Evolutionary conservation across 2,329 filamentous ascomycete genomes (phyloP).

Genomic region (Hypoxylon sp.): DNA sequence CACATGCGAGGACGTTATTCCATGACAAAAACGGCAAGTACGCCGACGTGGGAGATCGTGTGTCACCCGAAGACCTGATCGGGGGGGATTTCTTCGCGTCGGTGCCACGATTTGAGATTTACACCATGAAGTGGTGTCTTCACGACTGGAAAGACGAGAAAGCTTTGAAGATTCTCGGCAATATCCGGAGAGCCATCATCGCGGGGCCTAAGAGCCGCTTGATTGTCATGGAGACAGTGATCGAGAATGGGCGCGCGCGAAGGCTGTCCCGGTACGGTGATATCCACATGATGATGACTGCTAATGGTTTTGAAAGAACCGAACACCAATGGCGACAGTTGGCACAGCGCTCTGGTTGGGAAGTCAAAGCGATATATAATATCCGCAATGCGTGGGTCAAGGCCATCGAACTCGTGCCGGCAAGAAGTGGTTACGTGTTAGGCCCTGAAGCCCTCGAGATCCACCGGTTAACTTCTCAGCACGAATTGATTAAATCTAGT

Average conservation of each 20-base stretch:
- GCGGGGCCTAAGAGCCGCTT: slow-evolving; percentile 50
- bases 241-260: slow-evolving; percentile 51
- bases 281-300: slow-evolving; percentile 59
- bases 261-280: slow-evolving; percentile 58
- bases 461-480: no score
- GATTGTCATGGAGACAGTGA: slow-evolving; percentile 57
- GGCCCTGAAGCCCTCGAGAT: no score
- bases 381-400: slow-evolving; percentile 47
- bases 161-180: slow-evolving; percentile 49
- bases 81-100: slow-evolving; percentile 57
- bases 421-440: no score
- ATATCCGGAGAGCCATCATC: slow-evolving; percentile 54
- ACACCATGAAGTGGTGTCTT: slow-evolving; percentile 59
- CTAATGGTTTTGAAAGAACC: slow-evolving; percentile 54
- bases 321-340: slow-evolving; percentile 53
- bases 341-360: slow-evolving; percentile 53
- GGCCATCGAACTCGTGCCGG: slow-evolving; percentile 39
- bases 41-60: slow-evolving; percentile 53
- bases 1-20: slow-evolving; percentile 51
- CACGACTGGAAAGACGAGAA: slow-evolving; percentile 60
- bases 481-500: no score
- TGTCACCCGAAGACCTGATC: slow-evolving; percentile 51
- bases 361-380: slow-evolving; percentile 39
- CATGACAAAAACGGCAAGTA: slow-evolving; percentile 8
- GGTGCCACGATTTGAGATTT: slow-evolving; percentile 53